Evolutionary conservation across 768 basidiomycete genomes (phyloP).

Genomic region (Lactarius evosmus): DNA sequence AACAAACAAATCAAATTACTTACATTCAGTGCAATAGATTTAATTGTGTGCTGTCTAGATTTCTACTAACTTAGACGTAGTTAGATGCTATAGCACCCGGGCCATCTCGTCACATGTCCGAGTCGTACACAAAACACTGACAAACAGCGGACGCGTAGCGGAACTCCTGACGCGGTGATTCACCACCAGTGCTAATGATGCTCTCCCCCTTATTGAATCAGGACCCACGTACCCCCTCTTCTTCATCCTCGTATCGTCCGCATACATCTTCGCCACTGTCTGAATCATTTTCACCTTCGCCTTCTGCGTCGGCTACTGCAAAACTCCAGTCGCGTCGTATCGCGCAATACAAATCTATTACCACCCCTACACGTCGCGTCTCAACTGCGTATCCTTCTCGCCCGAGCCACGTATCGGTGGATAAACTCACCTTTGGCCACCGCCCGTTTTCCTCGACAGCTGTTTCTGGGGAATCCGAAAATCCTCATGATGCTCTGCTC

Average conservation of each 20-base stretch:
- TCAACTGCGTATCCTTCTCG: conserved; percentile 23
- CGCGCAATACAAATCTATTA: conserved; percentile 26
- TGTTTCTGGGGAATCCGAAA: conserved; percentile 8
- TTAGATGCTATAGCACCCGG: no score
- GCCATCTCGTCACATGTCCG: background rate
- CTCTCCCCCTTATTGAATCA: conserved; percentile 1
- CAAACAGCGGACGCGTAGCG: background rate
- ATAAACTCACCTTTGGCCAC: background rate
- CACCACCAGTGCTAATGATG: conserved; percentile 2
- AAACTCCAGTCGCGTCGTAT: conserved; percentile 25
- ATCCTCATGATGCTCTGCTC: conserved; percentile 27
- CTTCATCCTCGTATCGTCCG: conserved; percentile 17
- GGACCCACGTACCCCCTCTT: conserved; percentile 23
- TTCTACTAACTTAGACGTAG: no score
- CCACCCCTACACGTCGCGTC: conserved; percentile 20
- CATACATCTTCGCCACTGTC: conserved; percentile 26
- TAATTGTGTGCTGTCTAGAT: no score
- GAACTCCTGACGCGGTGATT: background rate
- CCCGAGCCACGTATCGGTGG: background rate
- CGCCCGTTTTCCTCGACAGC: background rate
- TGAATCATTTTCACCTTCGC: conserved; percentile 21
- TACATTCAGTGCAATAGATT: no score
- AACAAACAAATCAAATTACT: background rate
- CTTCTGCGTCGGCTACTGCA: conserved; percentile 9
- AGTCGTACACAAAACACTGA: background rate